These are phyloP conservation scores for Karstenula rhodostoma DNA, from an alignment of 2,329 filamentous ascomycete genomes.

Conservation along the genomic window DNA sequence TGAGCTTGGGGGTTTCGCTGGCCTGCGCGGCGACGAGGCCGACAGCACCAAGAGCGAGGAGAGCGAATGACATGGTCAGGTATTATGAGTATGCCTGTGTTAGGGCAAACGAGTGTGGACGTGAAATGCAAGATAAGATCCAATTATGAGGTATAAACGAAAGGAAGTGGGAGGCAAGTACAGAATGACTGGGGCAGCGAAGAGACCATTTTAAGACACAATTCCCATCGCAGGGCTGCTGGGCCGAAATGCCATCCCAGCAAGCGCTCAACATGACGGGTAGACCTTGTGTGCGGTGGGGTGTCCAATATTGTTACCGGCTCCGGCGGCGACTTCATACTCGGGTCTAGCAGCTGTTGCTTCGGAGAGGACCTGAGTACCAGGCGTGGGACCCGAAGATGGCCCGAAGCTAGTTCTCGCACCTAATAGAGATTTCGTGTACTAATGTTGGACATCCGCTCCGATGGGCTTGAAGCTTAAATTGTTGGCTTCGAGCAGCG, in stretches of 20 bases:
- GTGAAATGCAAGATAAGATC: background rate
- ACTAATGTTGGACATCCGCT: background rate
- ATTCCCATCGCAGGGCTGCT: background rate
- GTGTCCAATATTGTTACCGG: background rate
- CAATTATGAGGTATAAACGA: background rate
- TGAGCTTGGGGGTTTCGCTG: constrained; percentile 27
- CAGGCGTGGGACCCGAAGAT: background rate
- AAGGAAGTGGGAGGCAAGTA: background rate
- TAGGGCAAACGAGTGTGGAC: background rate
- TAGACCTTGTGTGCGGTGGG: background rate
- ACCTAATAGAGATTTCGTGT: background rate
- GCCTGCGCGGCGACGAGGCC: background rate
- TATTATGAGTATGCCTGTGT: background rate
- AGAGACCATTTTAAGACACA: background rate
- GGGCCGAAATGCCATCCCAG: background rate
- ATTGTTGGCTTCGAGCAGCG: background rate
- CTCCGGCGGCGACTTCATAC: background rate
- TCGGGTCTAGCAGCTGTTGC: background rate
- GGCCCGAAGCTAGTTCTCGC: too few relatives aligned
- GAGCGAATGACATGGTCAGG: background rate
- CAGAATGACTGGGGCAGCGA: background rate
- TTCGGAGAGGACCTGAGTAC: background rate
- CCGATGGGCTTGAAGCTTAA: background rate
- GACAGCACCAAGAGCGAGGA: background rate
- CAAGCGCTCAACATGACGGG: constrained; percentile 2